phyloP scores from a whole-genome alignment of 495 filamentous ascomycete genomes.

The Rostrohypoxylon terebratum region DNA sequence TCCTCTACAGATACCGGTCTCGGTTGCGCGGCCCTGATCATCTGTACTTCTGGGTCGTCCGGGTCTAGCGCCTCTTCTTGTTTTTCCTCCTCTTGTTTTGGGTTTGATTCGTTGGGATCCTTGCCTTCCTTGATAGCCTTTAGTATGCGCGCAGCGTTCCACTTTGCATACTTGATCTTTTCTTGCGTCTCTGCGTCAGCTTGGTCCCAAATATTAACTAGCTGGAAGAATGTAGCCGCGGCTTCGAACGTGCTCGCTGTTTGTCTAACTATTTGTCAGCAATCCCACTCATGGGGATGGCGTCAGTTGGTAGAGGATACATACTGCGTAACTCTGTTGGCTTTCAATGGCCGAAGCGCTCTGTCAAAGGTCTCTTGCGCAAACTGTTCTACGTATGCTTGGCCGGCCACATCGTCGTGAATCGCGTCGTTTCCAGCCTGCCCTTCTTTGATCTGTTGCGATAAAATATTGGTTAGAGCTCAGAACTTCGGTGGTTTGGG shows the following conservation, averaged over 20 bases:
- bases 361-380: conserved; percentile 85
- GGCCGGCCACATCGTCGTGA: conserved; percentile 82
- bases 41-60: conserved; percentile 72
- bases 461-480: conserved; percentile 3
- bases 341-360: conserved; percentile 82
- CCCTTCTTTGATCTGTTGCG: conserved; percentile 71
- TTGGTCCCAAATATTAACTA: conserved; percentile 83
- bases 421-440: conserved; percentile 71
- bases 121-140: conserved; percentile 92
- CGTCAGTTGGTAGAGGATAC: conserved; percentile 25
- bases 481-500: neutral
- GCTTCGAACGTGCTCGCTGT: conserved; percentile 94
- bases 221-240: conserved; percentile 89
- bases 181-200: conserved; percentile 80
- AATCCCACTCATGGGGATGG: neutral
- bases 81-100: conserved; percentile 58
- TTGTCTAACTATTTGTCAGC: conserved; percentile 67
- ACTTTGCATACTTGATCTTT: conserved; percentile 96
- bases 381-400: conserved; percentile 95
- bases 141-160: conserved; percentile 89
- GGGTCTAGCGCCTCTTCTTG: conserved; percentile 62
- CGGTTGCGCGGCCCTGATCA: conserved; percentile 58
- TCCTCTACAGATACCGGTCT: conserved; percentile 70
- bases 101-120: conserved; percentile 93
- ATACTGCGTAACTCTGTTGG: conserved; percentile 86